Conservation (phyloP, 768 basidiomycete species). For the Tephrocybe sp. region DNA sequence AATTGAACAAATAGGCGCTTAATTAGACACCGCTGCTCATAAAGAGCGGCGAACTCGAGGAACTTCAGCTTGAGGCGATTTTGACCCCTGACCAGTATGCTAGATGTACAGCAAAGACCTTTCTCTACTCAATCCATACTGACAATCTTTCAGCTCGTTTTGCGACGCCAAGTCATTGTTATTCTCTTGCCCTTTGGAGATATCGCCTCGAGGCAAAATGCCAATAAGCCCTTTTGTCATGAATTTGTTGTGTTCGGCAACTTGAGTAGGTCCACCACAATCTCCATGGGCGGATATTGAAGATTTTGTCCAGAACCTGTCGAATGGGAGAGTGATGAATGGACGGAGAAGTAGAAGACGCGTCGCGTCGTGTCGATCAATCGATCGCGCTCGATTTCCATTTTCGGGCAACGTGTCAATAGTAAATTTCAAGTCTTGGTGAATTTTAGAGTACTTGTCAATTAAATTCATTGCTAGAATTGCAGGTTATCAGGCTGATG, state of each 20-base stretch:
- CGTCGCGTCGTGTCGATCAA: slow-evolving; percentile 1
- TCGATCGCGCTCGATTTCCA: slow-evolving; percentile 7
- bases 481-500: no score
- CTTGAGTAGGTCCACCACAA: background rate
- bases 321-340: background rate
- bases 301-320: background rate
- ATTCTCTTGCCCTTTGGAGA: slow-evolving; percentile 2
- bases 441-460: no score
- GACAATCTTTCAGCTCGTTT: no score
- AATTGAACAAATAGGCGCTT: background rate
- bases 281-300: background rate
- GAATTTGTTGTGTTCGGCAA: background rate
- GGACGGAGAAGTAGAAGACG: background rate
- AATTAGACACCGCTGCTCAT: background rate
- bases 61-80: no score
- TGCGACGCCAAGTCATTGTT: no score
- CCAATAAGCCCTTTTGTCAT: background rate
- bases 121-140: no score
- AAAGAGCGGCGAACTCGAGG: background rate
- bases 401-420: slow-evolving; percentile 5
- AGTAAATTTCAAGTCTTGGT: no score
- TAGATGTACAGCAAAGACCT: no score
- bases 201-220: background rate
- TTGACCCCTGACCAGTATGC: background rate
- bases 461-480: no score